phyloP scores from a whole-genome alignment of 331 rosid species.

The Pyracantha coccinea region DNA sequence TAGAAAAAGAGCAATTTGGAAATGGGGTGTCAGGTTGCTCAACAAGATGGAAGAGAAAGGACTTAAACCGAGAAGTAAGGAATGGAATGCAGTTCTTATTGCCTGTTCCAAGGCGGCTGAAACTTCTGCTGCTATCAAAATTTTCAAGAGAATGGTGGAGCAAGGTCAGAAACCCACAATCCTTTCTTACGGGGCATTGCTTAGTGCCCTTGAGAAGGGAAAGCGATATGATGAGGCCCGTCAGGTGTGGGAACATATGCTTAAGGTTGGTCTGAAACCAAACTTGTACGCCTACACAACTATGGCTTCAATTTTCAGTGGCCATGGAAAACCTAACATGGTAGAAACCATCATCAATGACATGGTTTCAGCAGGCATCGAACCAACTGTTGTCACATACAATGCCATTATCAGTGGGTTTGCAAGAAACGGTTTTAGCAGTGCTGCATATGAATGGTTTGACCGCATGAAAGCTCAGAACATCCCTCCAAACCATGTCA shows the following conservation, averaged over 20 bases:
- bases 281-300: constrained; percentile 76
- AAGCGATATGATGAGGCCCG: constrained; percentile 82
- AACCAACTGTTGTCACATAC: constrained; percentile 73
- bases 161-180: constrained; percentile 79
- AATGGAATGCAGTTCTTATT: constrained; percentile 87
- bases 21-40: constrained; percentile 86
- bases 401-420: constrained; percentile 78
- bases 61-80: constrained; percentile 73
- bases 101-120: constrained; percentile 95
- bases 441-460: constrained; percentile 91
- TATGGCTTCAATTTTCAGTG: constrained; percentile 81
- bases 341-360: constrained; percentile 65
- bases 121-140: constrained; percentile 69
- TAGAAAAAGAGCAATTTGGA: constrained; percentile 71
- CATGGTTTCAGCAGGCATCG: constrained; percentile 57
- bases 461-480: constrained; percentile 66
- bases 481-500: constrained; percentile 57
- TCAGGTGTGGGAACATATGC: constrained; percentile 81
- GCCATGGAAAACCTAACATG: constrained; percentile 64
- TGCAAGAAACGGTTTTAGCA: constrained; percentile 52
- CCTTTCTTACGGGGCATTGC: constrained; percentile 86
- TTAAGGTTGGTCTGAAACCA: constrained; percentile 69
- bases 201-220: constrained; percentile 92
- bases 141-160: constrained; percentile 87
- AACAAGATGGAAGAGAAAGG: constrained; percentile 98